A percentile compares a stretch with the other conserved stretches of the same genome.
Conservation (phyloP, 1,284 basidiomycete genomes). For the Flammula alnicola region DNA sequence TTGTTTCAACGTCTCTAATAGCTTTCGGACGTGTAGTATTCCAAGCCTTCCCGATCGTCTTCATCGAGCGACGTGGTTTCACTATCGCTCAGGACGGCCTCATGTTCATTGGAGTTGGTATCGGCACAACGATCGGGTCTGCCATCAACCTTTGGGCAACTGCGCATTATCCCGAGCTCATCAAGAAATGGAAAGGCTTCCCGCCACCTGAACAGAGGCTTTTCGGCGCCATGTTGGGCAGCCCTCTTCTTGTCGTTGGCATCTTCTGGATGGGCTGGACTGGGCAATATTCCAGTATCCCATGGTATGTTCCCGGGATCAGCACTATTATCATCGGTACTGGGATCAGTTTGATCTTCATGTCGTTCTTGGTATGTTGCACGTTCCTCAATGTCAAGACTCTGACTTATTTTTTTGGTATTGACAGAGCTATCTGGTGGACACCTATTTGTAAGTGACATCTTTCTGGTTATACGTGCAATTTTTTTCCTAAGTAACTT, state of each 20-base stretch:
- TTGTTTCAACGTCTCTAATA: background rate
- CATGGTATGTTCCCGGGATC: slow-evolving; percentile 65
- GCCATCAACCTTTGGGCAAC: slow-evolving; percentile 45
- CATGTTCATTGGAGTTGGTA: slow-evolving; percentile 72
- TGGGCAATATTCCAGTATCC: slow-evolving; percentile 56
- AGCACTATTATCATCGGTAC: slow-evolving; percentile 56
- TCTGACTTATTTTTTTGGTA: slow-evolving; percentile 27
- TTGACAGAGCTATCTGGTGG: slow-evolving; percentile 59
- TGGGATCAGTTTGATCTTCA: slow-evolving; percentile 63
- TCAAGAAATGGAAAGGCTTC: slow-evolving; percentile 56
- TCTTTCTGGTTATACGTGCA: no score
- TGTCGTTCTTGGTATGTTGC: slow-evolving; percentile 60
- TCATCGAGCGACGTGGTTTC: slow-evolving; percentile 54
- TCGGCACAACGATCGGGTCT: slow-evolving; percentile 63
- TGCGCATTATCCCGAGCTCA: slow-evolving; percentile 48
- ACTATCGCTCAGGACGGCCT: slow-evolving; percentile 65
- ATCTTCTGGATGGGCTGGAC: slow-evolving; percentile 72
- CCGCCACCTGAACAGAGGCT: slow-evolving; percentile 69
- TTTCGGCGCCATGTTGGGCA: slow-evolving; percentile 56
- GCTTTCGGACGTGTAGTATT: slow-evolving; percentile 54
- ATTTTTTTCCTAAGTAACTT: no score
- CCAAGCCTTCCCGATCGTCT: slow-evolving; percentile 63
- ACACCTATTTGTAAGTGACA: slow-evolving; percentile 67
- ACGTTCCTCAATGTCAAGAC: slow-evolving; percentile 9
- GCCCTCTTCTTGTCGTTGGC: slow-evolving; percentile 54